Evolutionary conservation across 202 grass and related monocot species (phyloP), one percentile per base, ranked within the genome.

Genomic region (Schoenoplectus tabernaemontani): DNA sequence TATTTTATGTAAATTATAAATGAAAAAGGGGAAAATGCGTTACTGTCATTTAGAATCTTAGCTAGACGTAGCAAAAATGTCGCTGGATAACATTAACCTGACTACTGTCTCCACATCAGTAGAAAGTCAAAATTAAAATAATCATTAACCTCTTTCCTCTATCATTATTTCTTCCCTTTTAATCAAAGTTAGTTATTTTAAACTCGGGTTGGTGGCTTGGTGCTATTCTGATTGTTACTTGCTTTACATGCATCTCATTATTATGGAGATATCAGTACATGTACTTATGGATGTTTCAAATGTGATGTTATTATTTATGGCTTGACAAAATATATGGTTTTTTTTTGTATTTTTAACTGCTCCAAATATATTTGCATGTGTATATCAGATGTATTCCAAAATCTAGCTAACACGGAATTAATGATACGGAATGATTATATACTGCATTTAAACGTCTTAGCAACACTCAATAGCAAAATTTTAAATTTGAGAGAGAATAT

Each of bases 131-230:
- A 57, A 37, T 57, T 37, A 57, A n/a, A 82, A 53, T 34, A 37
- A 69, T 20, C 23, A 39, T 39, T 64, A 80, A 80, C 77, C 58
- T 54, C 30, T 70, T 82, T 20, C 65, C 30, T 62, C 46, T 50
- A 68, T 82, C 79, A 61, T 78, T 78, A 7, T 78, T 78, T 43
- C 76, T 78, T 78, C n/a, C 54, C 76, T 78, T 78, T 61, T 59
- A 78, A 78, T 78, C 76, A 78, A 78, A 78, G 76, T 39, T 61
- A 78, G 61, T 78, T 78, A 44, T 43, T 61, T 78, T 78, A 78
- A 61, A 38, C 36, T 43, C n/a, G n/a, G n/a, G n/a, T n/a, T n/a
- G n/a, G n/a, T n/a, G n/a, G n/a, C n/a, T n/a, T n/a, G n/a, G n/a
- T n/a, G n/a, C n/a, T n/a, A n/a, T 9, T 33, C 10, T 74, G 47